These are phyloP conservation scores for Phytophthora multivora DNA, from an alignment of 352 stramenopile species.

Conservation along the genomic window DNA sequence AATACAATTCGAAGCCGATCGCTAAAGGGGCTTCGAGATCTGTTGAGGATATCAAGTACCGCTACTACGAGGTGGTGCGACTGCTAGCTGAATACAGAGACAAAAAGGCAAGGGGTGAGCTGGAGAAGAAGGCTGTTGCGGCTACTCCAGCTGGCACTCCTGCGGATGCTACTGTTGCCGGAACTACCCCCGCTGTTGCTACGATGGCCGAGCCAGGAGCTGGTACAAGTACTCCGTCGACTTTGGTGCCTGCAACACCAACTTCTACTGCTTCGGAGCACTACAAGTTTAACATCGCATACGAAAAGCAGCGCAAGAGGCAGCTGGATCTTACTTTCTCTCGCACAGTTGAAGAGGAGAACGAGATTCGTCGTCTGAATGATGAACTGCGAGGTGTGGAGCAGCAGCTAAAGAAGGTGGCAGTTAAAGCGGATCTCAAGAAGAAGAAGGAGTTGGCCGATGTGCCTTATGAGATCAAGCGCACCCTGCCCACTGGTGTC, in stretches of 20 bases:
- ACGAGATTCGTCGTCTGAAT: conserved; percentile 59
- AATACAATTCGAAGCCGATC: conserved; percentile 54
- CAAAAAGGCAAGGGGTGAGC: conserved; percentile 19
- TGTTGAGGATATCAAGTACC: conserved; percentile 75
- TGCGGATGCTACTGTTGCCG: conserved; percentile 1
- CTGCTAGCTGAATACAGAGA: conserved; percentile 51
- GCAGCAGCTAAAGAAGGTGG: conserved; percentile 72
- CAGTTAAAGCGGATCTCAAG: conserved; percentile 64
- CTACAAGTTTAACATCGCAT: conserved; percentile 64
- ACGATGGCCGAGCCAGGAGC: conserved; percentile 2
- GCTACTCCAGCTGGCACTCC: conserved; percentile 3
- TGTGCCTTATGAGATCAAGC: conserved; percentile 62
- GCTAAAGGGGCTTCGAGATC: conserved; percentile 41
- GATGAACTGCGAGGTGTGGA: conserved; percentile 65
- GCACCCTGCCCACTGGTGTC: conserved; percentile 52
- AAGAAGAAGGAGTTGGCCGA: conserved; percentile 77
- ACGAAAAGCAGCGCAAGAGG: conserved; percentile 77
- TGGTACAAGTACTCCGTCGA: conserved; percentile 13
- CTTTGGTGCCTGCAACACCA: conserved; percentile 6
- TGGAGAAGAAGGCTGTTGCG: conserved; percentile 14
- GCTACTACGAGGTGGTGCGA: conserved; percentile 66
- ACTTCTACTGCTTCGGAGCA: conserved; percentile 26
- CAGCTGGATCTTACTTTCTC: conserved; percentile 68
- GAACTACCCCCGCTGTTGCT: conserved; percentile 4
- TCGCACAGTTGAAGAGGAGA: conserved; percentile 69